Base-by-base conservation (phyloP, 2,329 filamentous ascomycete species). In the Arachnomyces sp. region DNA sequence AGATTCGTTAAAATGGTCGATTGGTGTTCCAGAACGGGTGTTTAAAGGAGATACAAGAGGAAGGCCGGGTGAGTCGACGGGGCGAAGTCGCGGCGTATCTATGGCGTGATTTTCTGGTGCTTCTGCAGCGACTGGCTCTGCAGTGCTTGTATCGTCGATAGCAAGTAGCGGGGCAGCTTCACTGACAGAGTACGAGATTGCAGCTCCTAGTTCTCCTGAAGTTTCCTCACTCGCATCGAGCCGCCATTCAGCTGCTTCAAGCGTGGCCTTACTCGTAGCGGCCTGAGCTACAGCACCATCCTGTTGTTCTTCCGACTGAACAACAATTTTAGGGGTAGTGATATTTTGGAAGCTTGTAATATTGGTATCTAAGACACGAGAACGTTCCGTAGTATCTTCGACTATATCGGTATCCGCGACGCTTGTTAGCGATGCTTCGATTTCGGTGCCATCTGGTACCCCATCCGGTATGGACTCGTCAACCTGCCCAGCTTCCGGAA, bases 1-100 rank as follows among this genome's bases (percentile, higher is more conserved):
- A 9, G 21, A 9, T 25, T 25, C 21, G 21, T 25, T 25, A 43
- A 66, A 66, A 40, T 64, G 65, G 7, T 51, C 54, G 9, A 51
- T 44, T 3, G 48, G 31, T 38, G 47, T 50, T 30, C 49, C 45
- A 12, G 59, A 47, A 18, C 44, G 45, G 9, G 56, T 52, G 25
- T 60, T 44, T 16, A 67, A 46, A 11, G 66, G 62, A 16, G 65
- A 68, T 5, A 66, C 59, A 31, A 61, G 48, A 8, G 64, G 60
- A 28, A 66, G 54, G 5, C 59, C 61, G 8, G 63, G 58, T 15
- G 66, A 67, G 29, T 59, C 53, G 28, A 66, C 48, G 12, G 63
- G 65, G 18, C 55, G 50, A 14, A 68, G 51, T 11, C 58, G 58
- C 8, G 64, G 65, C 9, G 64, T 64, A 16, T 60, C 54, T 15